A percentile compares a stretch with the other conserved stretches of the same genome.
Conservation (phyloP, 805 yeast species). For the Candida khao-thaluensis region DNA sequence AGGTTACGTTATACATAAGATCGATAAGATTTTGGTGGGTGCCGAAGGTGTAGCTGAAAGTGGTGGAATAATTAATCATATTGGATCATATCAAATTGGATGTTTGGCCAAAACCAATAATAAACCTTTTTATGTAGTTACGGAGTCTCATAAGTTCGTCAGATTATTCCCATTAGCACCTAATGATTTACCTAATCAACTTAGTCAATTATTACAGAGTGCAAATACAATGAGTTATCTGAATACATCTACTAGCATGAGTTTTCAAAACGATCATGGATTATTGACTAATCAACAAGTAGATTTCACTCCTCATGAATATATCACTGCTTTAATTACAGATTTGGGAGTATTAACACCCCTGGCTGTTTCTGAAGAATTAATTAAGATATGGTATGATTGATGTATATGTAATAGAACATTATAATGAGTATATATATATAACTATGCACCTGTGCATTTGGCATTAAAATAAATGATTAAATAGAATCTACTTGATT, state of each 20-base stretch:
- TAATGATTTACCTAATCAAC: constrained; percentile 72
- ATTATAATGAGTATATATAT: too few relatives aligned
- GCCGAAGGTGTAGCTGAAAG: constrained; percentile 99
- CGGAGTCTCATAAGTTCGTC: constrained; percentile 94
- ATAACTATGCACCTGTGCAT: background rate
- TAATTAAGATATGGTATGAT: constrained; percentile 97
- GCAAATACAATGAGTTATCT: constrained; percentile 13
- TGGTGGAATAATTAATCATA: constrained; percentile 95
- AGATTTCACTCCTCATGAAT: constrained; percentile 95
- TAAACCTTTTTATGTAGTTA: constrained; percentile 90
- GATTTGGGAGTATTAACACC: constrained; percentile 97
- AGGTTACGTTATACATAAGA: constrained; percentile 86
- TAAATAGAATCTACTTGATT: too few relatives aligned
- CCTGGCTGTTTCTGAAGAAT: constrained; percentile 96
- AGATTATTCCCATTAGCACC: constrained; percentile 94
- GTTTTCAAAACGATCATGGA: constrained; percentile 16
- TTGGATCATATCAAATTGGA: constrained; percentile 94
- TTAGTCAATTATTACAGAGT: constrained; percentile 24
- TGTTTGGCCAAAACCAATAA: constrained; percentile 86
- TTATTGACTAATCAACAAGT: constrained; percentile 42
- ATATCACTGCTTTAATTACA: constrained; percentile 91
- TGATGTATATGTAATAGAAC: constrained; percentile 24
- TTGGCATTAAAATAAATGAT: background rate
- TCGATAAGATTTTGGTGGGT: constrained; percentile 92
- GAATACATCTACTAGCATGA: constrained; percentile 10